Conservation (phyloP, 495 filamentous ascomycete species). For the Staphylotrichum tortipilum region DNA sequence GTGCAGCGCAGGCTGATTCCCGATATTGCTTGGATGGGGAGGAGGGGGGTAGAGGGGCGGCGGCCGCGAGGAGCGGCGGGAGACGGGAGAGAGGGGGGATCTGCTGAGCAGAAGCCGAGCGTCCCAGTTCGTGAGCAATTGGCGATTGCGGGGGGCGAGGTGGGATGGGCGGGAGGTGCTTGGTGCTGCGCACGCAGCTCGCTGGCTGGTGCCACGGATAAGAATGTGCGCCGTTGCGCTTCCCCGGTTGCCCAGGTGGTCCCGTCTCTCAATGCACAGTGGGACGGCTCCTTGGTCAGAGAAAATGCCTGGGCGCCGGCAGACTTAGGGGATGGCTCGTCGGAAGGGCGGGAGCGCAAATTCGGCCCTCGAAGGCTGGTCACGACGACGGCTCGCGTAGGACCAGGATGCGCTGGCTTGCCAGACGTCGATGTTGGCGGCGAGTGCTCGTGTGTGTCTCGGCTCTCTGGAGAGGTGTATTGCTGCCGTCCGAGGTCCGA, state of each 20-base stretch:
- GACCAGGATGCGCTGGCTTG: neutral
- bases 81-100: too few species aligned
- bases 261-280: constrained; percentile 8
- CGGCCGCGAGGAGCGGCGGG: too few species aligned
- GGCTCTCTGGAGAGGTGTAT: neutral
- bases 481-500: constrained; percentile 22
- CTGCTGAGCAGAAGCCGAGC: constrained; percentile 11
- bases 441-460: neutral
- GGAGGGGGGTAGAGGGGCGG: too few species aligned
- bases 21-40: constrained; percentile 24
- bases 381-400: neutral
- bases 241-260: neutral
- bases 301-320: constrained; percentile 15
- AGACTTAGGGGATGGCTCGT: constrained; percentile 14
- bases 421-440: neutral
- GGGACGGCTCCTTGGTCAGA: constrained; percentile 14
- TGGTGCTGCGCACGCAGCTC: neutral
- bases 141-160: constrained; percentile 8
- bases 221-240: constrained; percentile 17
- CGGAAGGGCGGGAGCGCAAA: neutral
- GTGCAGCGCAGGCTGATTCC: constrained; percentile 34
- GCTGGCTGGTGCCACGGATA: constrained; percentile 5
- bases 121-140: too few species aligned
- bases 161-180: neutral
- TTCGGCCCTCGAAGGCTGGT: constrained; percentile 1